Evolutionary conservation across 176 grass and related monocot genomes (phyloP).

Genomic region (Oryza brachyantha): DNA sequence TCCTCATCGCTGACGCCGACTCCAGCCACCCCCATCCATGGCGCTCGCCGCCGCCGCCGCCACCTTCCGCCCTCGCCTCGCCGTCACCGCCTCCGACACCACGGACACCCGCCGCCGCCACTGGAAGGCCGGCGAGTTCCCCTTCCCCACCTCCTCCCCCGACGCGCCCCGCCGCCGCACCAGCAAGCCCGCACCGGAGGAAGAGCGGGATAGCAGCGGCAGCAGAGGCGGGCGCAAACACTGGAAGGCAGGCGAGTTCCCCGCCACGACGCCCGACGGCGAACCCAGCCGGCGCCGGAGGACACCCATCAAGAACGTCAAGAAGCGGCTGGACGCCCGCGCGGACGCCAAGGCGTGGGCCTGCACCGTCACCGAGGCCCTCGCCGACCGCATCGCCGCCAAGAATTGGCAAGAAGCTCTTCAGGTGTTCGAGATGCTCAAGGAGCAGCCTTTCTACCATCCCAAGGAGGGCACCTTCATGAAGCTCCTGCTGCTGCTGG

Average conservation of each 20-base stretch:
- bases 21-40: no score
- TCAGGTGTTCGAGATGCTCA: slow-evolving; percentile 82
- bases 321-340: slow-evolving; percentile 64
- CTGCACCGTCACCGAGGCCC: slow-evolving; percentile 85
- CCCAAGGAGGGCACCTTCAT: slow-evolving; percentile 87
- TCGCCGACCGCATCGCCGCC: slow-evolving; percentile 58
- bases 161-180: slow-evolving; percentile 5
- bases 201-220: not conserved
- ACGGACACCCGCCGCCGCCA: slow-evolving; percentile 21
- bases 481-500: slow-evolving; percentile 74
- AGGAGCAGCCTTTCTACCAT: slow-evolving; percentile 73
- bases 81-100: not conserved
- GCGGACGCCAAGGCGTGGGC: slow-evolving; percentile 63
- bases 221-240: slow-evolving; percentile 13
- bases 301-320: slow-evolving; percentile 68
- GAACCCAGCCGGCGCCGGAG: not conserved
- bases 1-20: no score
- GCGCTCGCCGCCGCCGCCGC: not conserved
- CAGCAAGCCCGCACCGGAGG: not conserved
- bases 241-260: slow-evolving; percentile 66
- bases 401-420: slow-evolving; percentile 68
- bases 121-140: slow-evolving; percentile 62
- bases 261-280: slow-evolving; percentile 15
- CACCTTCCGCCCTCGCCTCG: slow-evolving; percentile 26
- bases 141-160: slow-evolving; percentile 19